Evolutionary conservation across 495 filamentous ascomycete species (phyloP).

Genomic region (Talaromyces borbonicus): DNA sequence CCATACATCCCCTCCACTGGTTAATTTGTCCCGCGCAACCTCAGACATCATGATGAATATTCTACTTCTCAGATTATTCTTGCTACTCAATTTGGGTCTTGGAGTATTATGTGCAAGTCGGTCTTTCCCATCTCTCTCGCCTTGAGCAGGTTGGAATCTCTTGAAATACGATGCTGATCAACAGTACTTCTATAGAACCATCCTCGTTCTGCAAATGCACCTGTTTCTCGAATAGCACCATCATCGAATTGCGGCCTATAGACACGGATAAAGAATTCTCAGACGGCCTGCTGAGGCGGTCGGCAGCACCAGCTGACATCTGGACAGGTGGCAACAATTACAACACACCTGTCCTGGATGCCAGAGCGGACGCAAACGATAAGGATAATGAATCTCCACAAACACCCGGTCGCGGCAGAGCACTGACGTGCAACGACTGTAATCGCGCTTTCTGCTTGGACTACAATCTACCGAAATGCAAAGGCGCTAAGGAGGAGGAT

Average conservation of each 20-base stretch:
- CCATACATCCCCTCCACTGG: too few relatives aligned
- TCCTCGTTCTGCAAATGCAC: conserved; percentile 98
- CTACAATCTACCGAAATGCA: conserved; percentile 79
- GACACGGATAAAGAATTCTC: conserved; percentile 25
- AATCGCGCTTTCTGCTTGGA: conserved; percentile 83
- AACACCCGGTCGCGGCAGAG: conserved; percentile 20
- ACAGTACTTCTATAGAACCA: conserved; percentile 35
- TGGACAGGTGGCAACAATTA: not conserved
- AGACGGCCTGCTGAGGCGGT: conserved; percentile 9
- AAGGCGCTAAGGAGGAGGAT: conserved; percentile 74
- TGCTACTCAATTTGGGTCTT: not conserved
- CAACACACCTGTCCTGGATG: not conserved
- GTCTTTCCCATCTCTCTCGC: not conserved
- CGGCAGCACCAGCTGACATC: not conserved
- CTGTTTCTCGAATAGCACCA: conserved; percentile 83
- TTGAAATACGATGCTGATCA: not conserved
- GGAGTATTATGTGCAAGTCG: conserved; percentile 5
- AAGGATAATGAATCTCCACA: conserved; percentile 13
- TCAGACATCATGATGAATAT: not conserved
- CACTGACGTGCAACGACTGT: conserved; percentile 68
- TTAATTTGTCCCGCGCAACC: too few relatives aligned
- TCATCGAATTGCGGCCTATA: conserved; percentile 53
- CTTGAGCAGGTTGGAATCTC: not conserved
- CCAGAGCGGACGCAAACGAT: conserved; percentile 9
- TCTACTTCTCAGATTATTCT: not conserved